Base-by-base conservation (phyloP, 768 basidiomycete species). In the Hypholoma fasciculare region DNA sequence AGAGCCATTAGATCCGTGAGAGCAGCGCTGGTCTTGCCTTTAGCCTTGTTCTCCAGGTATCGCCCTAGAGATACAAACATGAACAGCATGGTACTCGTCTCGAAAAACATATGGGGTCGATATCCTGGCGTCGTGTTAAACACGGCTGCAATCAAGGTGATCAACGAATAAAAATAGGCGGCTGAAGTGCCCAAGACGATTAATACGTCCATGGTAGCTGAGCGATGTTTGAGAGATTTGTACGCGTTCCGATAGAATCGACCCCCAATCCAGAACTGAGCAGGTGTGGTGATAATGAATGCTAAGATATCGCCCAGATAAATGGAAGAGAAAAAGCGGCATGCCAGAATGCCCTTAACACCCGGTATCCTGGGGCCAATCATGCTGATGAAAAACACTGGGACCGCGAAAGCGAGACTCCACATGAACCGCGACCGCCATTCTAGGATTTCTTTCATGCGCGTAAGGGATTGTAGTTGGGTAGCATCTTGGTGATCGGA, bases 61-160 rank as follows among this genome's bases (percentile, higher is more conserved):
- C 97, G 87, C 4, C 97, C 97, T 13, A 98, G 83, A 2, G 94
- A 96, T 65, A 98, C 90, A 71, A 99, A 98, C 77, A 89, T 92
- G 81, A 99, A 89, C 60, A 99, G 78, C 97, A 98, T 98, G 17
- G 97, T 97, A 67, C 94, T 97, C 1, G 97, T 98, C 75, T 99
- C 97, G 76, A 98, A 98, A 75, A 98, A 98, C 46, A 94, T 82
- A 69, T 89, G 83, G 1, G 97, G 96, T 17, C 84, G 88, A 69
- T 82, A 92, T 43, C 80, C 80, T 0, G 88, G 81, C 9, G 88
- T 83, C 4, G 78, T 72, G 66, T 86, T 85, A 72, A 88, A 81
- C 3, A 80, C 69, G 6, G 92, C 89, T 50, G 76, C 76, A 59
- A 92, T 44, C 78, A 99, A 81, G 47, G 82, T 74, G 59, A 84